These are phyloP conservation scores for Zygosaccharomyces gambellarensis DNA, from an alignment of 805 yeast genomes.

Conservation along the genomic window DNA sequence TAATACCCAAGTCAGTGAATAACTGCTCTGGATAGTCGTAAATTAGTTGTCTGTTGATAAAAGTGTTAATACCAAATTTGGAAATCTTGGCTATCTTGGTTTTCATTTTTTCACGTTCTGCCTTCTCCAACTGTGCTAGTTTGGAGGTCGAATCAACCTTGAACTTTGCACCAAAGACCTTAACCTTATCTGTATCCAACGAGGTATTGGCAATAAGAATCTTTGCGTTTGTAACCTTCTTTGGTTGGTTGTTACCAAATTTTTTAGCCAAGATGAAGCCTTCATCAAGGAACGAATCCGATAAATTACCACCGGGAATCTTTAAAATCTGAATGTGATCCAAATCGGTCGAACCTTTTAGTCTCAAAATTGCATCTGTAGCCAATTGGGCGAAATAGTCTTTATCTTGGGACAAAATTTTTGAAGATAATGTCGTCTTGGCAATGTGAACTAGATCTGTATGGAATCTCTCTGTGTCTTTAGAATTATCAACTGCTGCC, in stretches of 20 bases:
- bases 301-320: constrained; percentile 85
- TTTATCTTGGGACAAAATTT: constrained; percentile 91
- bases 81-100: constrained; percentile 83
- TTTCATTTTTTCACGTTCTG: constrained; percentile 92
- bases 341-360: constrained; percentile 80
- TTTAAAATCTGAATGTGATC: constrained; percentile 92
- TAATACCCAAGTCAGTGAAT: constrained; percentile 79
- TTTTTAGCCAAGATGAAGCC: constrained; percentile 89
- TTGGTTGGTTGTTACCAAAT: constrained; percentile 94
- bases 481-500: constrained; percentile 69
- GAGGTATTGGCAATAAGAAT: constrained; percentile 93
- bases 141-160: constrained; percentile 93
- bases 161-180: constrained; percentile 95
- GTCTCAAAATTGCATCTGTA: constrained; percentile 86
- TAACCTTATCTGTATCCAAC: constrained; percentile 95
- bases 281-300: constrained; percentile 91
- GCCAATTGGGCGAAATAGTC: constrained; percentile 84
- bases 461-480: constrained; percentile 54
- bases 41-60: constrained; percentile 92
- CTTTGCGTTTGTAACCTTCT: constrained; percentile 71
- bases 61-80: constrained; percentile 79
- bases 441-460: constrained; percentile 82
- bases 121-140: constrained; percentile 88
- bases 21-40: constrained; percentile 98
- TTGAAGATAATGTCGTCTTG: constrained; percentile 87